Evolutionary conservation across 345 rosid species (phyloP).

Genomic region (Syzygium jambos): DNA sequence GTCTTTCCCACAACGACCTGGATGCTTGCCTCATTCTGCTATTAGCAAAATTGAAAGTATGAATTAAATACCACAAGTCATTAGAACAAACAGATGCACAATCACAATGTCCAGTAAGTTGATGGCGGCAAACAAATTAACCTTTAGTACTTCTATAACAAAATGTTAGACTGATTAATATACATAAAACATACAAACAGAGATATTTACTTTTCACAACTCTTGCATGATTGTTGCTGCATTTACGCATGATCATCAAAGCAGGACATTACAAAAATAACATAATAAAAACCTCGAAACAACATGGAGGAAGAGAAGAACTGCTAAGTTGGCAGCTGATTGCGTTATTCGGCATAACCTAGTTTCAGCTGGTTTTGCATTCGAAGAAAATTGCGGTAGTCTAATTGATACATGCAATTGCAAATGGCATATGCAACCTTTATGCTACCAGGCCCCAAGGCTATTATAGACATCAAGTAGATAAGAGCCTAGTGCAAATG

Average conservation of each 20-base stretch:
- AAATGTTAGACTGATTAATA: background rate
- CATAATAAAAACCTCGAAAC: background rate
- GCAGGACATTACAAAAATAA: background rate
- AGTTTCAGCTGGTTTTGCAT: background rate
- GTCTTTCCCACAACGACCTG: conserved; percentile 71
- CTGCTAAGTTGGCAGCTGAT: background rate
- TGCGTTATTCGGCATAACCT: background rate
- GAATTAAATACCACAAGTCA: background rate
- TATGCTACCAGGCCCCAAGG: background rate
- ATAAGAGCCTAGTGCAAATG: background rate
- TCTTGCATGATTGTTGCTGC: background rate
- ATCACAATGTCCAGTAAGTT: background rate
- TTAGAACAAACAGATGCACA: background rate
- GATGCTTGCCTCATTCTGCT: conserved; percentile 50
- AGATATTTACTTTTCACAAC: background rate
- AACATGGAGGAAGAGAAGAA: background rate
- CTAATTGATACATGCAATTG: background rate
- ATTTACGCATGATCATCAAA: background rate
- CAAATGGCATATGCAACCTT: background rate
- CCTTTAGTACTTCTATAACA: background rate
- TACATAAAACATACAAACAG: background rate
- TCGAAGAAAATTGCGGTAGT: background rate
- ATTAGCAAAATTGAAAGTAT: conserved; percentile 1
- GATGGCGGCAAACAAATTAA: background rate
- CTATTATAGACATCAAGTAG: background rate